These are phyloP conservation scores for Fusarium longipes DNA, from an alignment of 2,329 filamentous ascomycete species.

Conservation along the genomic window DNA sequence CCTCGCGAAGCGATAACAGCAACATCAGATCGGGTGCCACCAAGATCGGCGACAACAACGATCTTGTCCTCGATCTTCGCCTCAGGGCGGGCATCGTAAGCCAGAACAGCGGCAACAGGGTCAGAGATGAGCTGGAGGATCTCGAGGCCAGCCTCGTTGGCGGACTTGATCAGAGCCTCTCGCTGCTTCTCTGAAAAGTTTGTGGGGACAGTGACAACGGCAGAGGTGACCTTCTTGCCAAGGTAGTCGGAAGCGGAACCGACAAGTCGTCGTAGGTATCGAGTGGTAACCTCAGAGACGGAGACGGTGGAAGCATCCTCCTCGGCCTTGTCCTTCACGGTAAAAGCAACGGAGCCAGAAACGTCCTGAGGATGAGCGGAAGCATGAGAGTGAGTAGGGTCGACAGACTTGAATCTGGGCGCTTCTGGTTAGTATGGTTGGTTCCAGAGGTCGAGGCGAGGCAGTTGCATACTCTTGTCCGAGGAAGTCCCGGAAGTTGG, in stretches of 20 bases:
- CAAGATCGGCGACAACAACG: slow-evolving; percentile 90
- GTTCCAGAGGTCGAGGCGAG: slow-evolving; percentile 1
- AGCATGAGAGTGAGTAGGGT: slow-evolving; percentile 93
- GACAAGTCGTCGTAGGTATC: slow-evolving; percentile 85
- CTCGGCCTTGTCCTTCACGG: slow-evolving; percentile 79
- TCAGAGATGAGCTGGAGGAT: slow-evolving; percentile 93
- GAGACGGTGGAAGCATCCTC: slow-evolving; percentile 74
- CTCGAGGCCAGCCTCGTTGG: slow-evolving; percentile 84
- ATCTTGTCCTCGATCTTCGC: slow-evolving; percentile 84
- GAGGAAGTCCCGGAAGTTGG: slow-evolving; percentile 95
- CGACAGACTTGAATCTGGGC: slow-evolving; percentile 87
- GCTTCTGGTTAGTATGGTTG: slow-evolving; percentile 32
- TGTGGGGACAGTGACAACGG: slow-evolving; percentile 92
- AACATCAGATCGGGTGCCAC: slow-evolving; percentile 91
- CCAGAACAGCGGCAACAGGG: slow-evolving; percentile 87
- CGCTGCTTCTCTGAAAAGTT: slow-evolving; percentile 92
- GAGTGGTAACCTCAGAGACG: slow-evolving; percentile 83
- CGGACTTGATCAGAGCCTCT: slow-evolving; percentile 79
- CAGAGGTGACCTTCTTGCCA: slow-evolving; percentile 92
- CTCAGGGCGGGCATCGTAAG: slow-evolving; percentile 89
- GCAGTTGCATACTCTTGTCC: slow-evolving; percentile 80
- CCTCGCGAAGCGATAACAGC: slow-evolving; percentile 90
- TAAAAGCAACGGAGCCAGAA: slow-evolving; percentile 80
- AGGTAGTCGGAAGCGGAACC: slow-evolving; percentile 90
- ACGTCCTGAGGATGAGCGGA: slow-evolving; percentile 88